Evolutionary conservation across 164 flowering plant genomes (phyloP), one percentile per base, ranked within the genome.

Genomic region (Berberis thunbergii): DNA sequence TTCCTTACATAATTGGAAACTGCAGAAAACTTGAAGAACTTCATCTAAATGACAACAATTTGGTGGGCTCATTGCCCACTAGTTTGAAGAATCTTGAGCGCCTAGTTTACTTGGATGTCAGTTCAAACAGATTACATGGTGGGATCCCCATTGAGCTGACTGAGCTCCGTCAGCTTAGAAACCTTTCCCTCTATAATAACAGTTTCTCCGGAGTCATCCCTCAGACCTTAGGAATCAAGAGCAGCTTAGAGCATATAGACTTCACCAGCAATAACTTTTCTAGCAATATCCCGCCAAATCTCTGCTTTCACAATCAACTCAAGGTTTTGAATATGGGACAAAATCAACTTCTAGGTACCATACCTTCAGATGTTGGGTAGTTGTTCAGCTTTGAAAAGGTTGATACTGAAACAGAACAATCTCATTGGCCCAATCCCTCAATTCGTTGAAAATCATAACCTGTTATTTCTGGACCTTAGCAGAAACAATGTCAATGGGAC

Each of bases 271-370:
- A 91, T 61, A 69, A 48, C 4, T 87, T 88, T 74, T 71, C 76
- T 4, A 96, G 97, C 13, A 74, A 68, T 44, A 80, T 91, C 40
- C 97, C 97, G 0, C 84, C 86, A 10, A 74, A 73, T 72, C 78
- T 91, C 57, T 91, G 97, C 71, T 77, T 46, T 48, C 59, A 83
- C 7, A 86, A 78, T 57, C 67, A 64, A 43, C 50, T 86, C 54
- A 45, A 39, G 10, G 58, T 72, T 63, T 73, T 91, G 62, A 75
- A 66, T 67, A 41, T 91, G 75, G 91, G 88, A 54, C 41, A 41
- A 1, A 88, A 91, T 69, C 77, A 62, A 53, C 72, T 88, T 58
- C 61, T 71, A 54, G 88, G 91, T 7, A 60, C 72, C 62, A 75
- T 88, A 43, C 88, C 96, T 68, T 65, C 84, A 62, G 80, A 70